Base-by-base conservation (phyloP, 441 rosid genomes). In the Geranium incanum region DNA sequence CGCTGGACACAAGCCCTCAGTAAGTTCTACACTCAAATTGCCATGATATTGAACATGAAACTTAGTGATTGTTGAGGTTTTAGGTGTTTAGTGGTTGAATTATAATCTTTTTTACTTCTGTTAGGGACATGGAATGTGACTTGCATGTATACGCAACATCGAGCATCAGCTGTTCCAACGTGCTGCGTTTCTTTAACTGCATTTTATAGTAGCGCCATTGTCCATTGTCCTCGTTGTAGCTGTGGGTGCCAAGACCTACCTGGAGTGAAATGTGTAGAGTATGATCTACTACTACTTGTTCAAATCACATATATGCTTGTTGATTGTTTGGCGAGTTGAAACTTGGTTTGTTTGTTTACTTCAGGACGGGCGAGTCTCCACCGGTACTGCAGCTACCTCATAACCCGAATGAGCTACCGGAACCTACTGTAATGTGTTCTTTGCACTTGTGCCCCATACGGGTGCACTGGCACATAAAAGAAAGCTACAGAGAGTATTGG, bases 381-480 rank as follows among this genome's bases (percentile, higher is more conserved):
- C 15, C 37, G n/a, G 37, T 13, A 28, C 66, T 62, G 15, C 66
- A 62, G 21, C 66, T 62, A 62, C 66, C 83, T 83, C 92, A n/a
- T 86, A 86, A 81, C 33, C 64, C 64, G 16, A 62, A 62, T 0
- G 65, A 60, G 28, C 65, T 1, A 19, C 65, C 65, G 7, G 33
- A 60, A 7, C 65, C 65, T 60, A 60, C 33, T 3, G 65, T 60
- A 11, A 60, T 60, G 65, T 93, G 98, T 78, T 91, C 98, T 6
- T 88, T 86, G 68, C 98, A 93, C 66, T 91, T 89, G 97, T 93
- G 97, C 79, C 97, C 97, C 0, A 71, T 91, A 50, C 83, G 96
- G 69, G 90, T 93, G 71, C 98, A 93, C 74, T 93, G 98, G 98
- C 98, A 93, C 77, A 93, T 93, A 68, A 93, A 93, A 78, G 60